These are phyloP conservation scores for Mortierella sp. DNA, from an alignment of 371 early-diverging fungal genomes.

Conservation along the genomic window DNA sequence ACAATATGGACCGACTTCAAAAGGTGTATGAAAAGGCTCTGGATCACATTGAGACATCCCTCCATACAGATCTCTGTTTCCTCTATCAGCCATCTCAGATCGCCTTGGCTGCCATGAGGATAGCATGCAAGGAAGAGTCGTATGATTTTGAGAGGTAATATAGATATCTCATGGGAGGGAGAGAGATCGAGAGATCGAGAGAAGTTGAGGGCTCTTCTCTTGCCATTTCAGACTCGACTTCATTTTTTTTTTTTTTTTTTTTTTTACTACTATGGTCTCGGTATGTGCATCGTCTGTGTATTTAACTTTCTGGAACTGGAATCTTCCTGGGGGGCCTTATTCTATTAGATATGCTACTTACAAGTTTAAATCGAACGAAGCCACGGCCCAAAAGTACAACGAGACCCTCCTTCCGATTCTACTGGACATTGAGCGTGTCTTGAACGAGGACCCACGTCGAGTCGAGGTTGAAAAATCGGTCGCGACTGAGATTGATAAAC, in stretches of 20 bases:
- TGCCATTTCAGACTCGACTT: neutral
- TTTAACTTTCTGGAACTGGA: slow-evolving; percentile 26
- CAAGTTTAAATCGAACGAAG: slow-evolving; percentile 44
- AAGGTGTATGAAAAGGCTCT: slow-evolving; percentile 68
- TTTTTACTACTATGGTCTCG: neutral
- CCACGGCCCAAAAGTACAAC: slow-evolving; percentile 54
- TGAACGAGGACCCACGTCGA: slow-evolving; percentile 55
- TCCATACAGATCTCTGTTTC: slow-evolving; percentile 82
- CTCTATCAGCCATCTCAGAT: slow-evolving; percentile 88
- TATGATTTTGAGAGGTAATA: slow-evolving; percentile 56
- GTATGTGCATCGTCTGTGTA: too few species aligned
- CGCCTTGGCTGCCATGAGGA: slow-evolving; percentile 79
- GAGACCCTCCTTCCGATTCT: slow-evolving; percentile 49
- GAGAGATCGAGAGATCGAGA: too few species aligned
- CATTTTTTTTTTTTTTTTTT: neutral
- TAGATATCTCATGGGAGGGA: too few species aligned
- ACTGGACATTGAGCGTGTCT: slow-evolving; percentile 52
- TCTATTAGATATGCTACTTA: slow-evolving; percentile 26
- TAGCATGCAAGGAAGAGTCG: slow-evolving; percentile 72
- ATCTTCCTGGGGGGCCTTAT: neutral
- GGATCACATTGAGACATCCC: slow-evolving; percentile 63
- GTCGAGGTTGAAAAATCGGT: slow-evolving; percentile 50
- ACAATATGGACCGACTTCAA: slow-evolving; percentile 62
- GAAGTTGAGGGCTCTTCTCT: neutral
- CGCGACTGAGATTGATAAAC: slow-evolving; percentile 70